Conservation (phyloP, 2,329 filamentous ascomycete genomes). For the Hypoxylon sp. region DNA sequence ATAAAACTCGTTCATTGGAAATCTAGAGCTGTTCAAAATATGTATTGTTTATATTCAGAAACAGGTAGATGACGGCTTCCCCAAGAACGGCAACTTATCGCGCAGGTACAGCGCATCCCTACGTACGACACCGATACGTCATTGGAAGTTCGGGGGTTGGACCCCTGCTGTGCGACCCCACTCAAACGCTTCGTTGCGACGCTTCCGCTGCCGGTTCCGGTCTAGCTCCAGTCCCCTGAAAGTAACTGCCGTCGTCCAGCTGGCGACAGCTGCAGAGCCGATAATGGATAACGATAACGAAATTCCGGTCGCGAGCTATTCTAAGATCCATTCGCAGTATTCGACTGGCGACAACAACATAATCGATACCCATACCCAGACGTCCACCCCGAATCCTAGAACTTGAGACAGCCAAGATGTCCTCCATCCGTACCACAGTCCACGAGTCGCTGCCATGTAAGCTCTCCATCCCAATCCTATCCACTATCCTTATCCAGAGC, state of each 20-base stretch:
- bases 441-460: slow-evolving; percentile 87
- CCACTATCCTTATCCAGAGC: slow-evolving; percentile 30
- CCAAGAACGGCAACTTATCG: slow-evolving; percentile 9
- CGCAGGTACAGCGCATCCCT: slow-evolving; percentile 27
- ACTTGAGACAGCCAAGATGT: slow-evolving; percentile 61
- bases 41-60: background rate
- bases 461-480: slow-evolving; percentile 45
- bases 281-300: slow-evolving; percentile 28
- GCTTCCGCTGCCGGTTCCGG: slow-evolving; percentile 13
- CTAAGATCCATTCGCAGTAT: slow-evolving; percentile 1
- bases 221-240: background rate
- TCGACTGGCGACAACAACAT: slow-evolving; percentile 11
- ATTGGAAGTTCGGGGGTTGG: slow-evolving; percentile 16
- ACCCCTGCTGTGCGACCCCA: slow-evolving; percentile 29
- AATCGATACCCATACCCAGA: background rate
- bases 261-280: background rate
- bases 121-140: slow-evolving; percentile 28
- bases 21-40: background rate
- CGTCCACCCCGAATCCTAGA: background rate
- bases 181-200: slow-evolving; percentile 3
- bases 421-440: slow-evolving; percentile 72
- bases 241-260: slow-evolving; percentile 18
- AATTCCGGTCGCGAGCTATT: slow-evolving; percentile 22
- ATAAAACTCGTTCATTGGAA: background rate
- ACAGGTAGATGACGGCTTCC: slow-evolving; percentile 24